phyloP scores from a whole-genome alignment of 306 rosid genomes.

The Rubus parviflorus region DNA sequence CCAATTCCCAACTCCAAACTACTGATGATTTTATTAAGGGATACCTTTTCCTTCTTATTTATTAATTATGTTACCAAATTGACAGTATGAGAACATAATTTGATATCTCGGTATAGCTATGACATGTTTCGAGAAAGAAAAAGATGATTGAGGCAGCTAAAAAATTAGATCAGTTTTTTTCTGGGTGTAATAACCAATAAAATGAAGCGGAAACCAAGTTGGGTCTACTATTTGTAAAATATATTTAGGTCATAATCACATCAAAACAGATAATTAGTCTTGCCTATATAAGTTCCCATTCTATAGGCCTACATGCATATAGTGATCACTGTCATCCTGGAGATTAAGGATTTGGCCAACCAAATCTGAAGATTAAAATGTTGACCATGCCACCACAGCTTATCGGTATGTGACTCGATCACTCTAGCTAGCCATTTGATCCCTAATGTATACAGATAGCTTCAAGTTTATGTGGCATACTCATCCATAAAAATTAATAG shows the following conservation, averaged over 20 bases:
- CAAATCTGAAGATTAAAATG: background rate
- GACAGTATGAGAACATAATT: too few relatives aligned
- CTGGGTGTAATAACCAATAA: too few relatives aligned
- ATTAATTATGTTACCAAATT: too few relatives aligned
- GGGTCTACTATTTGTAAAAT: background rate
- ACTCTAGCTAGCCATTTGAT: background rate
- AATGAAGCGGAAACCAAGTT: too few relatives aligned
- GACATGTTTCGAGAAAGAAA: too few relatives aligned
- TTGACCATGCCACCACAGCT: background rate
- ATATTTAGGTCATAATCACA: background rate
- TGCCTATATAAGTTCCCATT: background rate
- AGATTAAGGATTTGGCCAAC: slow-evolving; percentile 4
- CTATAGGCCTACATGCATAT: background rate
- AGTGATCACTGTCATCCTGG: background rate
- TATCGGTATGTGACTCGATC: background rate
- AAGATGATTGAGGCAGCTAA: too few relatives aligned
- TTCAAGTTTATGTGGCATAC: slow-evolving; percentile 11
- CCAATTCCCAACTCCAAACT: too few relatives aligned
- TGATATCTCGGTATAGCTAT: too few relatives aligned
- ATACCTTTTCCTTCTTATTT: too few relatives aligned
- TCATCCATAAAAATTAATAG: slow-evolving; percentile 6
- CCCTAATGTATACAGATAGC: background rate
- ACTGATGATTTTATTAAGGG: too few relatives aligned
- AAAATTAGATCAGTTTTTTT: too few relatives aligned
- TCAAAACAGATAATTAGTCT: background rate